Evolutionary conservation across 1,284 basidiomycete genomes (phyloP).

Genomic region (Moniliophthora roreri): DNA sequence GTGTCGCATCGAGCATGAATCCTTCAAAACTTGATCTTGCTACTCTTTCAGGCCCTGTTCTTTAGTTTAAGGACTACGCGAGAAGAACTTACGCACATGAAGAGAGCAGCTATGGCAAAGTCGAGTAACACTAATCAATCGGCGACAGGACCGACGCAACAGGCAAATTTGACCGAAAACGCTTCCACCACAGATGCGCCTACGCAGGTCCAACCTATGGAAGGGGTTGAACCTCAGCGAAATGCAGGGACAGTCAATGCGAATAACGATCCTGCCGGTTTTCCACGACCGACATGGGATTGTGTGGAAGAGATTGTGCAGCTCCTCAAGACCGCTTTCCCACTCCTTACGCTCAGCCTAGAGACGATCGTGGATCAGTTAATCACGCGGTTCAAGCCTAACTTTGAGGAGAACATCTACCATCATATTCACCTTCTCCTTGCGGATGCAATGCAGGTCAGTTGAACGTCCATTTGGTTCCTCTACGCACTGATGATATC

Average conservation of each 20-base stretch:
- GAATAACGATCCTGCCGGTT: constrained; percentile 26
- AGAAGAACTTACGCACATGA: constrained; percentile 78
- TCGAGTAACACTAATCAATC: constrained; percentile 12
- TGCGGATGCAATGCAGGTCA: constrained; percentile 70
- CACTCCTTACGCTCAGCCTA: constrained; percentile 91
- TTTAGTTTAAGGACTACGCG: constrained; percentile 92
- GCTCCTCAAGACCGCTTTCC: constrained; percentile 95
- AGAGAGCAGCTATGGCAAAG: constrained; percentile 28
- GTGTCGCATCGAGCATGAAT: constrained; percentile 24
- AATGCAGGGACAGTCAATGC: constrained; percentile 27
- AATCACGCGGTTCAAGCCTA: constrained; percentile 87
- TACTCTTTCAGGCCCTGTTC: constrained; percentile 77
- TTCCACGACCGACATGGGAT: constrained; percentile 81
- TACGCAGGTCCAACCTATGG: constrained; percentile 1
- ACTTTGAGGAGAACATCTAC: constrained; percentile 94
- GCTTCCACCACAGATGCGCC: constrained; percentile 3
- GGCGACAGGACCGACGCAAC: constrained; percentile 9
- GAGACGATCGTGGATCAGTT: constrained; percentile 99
- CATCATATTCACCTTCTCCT: constrained; percentile 86
- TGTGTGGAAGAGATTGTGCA: constrained; percentile 94
- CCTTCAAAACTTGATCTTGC: constrained; percentile 15
- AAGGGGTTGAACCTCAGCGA: neutral
- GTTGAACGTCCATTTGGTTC: constrained; percentile 12
- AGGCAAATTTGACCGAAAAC: constrained; percentile 16
- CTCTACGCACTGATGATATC: constrained; percentile 10